Percentiles rank a stretch among this genome's conserved stretches.
These are phyloP conservation scores for Colletotrichum navitas DNA, from an alignment of 2,329 filamentous ascomycete species.

Conservation along the genomic window DNA sequence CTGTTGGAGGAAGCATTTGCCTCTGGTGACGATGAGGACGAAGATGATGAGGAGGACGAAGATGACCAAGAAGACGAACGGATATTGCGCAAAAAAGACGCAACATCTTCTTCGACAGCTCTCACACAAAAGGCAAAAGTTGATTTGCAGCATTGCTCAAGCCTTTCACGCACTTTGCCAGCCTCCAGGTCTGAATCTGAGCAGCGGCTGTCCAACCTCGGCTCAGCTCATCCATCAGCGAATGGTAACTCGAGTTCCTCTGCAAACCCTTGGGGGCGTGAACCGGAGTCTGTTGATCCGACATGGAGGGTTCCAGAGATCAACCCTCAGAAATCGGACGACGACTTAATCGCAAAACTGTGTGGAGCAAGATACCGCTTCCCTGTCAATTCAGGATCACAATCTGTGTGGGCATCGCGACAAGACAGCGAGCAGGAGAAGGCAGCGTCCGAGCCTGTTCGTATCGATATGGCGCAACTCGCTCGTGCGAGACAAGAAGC, in stretches of 20 bases:
- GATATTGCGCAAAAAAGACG: slow-evolving; percentile 41
- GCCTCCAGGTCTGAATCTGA: background rate
- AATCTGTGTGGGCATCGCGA: slow-evolving; percentile 41
- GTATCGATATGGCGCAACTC: slow-evolving; percentile 28
- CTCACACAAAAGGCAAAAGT: slow-evolving; percentile 39
- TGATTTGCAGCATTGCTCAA: background rate
- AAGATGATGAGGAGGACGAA: slow-evolving; percentile 49
- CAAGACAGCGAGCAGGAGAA: slow-evolving; percentile 34
- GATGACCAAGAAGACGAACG: slow-evolving; percentile 49
- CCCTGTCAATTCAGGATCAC: slow-evolving; percentile 21
- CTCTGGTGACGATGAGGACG: slow-evolving; percentile 46
- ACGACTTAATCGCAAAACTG: slow-evolving; percentile 34
- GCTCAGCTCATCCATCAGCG: slow-evolving; percentile 43
- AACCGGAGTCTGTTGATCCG: slow-evolving; percentile 49
- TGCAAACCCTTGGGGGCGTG: slow-evolving; percentile 36
- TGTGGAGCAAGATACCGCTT: slow-evolving; percentile 32
- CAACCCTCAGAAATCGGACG: slow-evolving; percentile 43
- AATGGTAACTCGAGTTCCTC: slow-evolving; percentile 40
- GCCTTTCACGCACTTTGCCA: slow-evolving; percentile 19
- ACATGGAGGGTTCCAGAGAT: slow-evolving; percentile 55
- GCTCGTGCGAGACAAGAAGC: slow-evolving; percentile 23
- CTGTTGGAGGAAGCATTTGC: slow-evolving; percentile 48
- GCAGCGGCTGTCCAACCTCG: slow-evolving; percentile 43
- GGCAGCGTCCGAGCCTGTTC: background rate
- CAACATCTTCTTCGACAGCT: slow-evolving; percentile 37